A percentile compares a stretch with the other conserved stretches of the same genome.
These are phyloP conservation scores for Malassezia arunalokei DNA, from an alignment of 1,284 basidiomycete species.

Conservation along the genomic window DNA sequence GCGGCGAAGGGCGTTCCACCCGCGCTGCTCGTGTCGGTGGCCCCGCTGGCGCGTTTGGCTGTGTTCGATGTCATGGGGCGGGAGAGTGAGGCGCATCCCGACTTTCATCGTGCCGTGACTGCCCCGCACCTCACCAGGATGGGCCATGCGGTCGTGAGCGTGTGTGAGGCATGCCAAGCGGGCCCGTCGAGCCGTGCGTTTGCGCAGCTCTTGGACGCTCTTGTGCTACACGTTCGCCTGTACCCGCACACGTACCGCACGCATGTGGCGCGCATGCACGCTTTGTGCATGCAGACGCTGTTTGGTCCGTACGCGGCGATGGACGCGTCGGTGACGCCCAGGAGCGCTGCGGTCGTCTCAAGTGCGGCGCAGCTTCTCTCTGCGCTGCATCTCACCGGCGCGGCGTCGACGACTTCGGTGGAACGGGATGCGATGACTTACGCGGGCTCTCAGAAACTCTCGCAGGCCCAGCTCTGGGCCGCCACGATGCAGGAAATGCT, in stretches of 20 bases:
- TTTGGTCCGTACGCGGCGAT: slow-evolving; percentile 9
- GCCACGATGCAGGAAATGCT: slow-evolving; percentile 19
- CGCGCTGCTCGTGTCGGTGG: not conserved
- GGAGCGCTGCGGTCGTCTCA: slow-evolving; percentile 4
- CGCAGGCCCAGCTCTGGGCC: slow-evolving; percentile 29
- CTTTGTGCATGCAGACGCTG: slow-evolving; percentile 17
- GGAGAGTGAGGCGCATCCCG: slow-evolving; percentile 18
- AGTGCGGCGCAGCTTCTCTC: slow-evolving; percentile 21
- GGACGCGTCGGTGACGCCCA: slow-evolving; percentile 1
- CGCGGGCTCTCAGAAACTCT: slow-evolving; percentile 18
- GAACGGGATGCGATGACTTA: not conserved
- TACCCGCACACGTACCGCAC: slow-evolving; percentile 24
- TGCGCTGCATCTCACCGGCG: slow-evolving; percentile 25
- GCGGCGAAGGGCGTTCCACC: not conserved
- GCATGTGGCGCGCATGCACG: slow-evolving; percentile 20
- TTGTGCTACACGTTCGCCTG: slow-evolving; percentile 16
- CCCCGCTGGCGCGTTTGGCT: slow-evolving; percentile 15
- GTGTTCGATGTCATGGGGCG: slow-evolving; percentile 13
- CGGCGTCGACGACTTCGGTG: slow-evolving; percentile 13
- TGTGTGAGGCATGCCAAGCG: not conserved
- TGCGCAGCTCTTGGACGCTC: slow-evolving; percentile 7
- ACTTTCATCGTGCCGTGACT: slow-evolving; percentile 28
- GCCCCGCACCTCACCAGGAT: slow-evolving; percentile 22
- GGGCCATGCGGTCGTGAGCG: not conserved
- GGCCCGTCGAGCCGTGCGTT: not conserved